Evolutionary conservation across 306 rosid species (phyloP), one percentile per base, ranked within the genome.

Genomic region (Dryas drummondii): DNA sequence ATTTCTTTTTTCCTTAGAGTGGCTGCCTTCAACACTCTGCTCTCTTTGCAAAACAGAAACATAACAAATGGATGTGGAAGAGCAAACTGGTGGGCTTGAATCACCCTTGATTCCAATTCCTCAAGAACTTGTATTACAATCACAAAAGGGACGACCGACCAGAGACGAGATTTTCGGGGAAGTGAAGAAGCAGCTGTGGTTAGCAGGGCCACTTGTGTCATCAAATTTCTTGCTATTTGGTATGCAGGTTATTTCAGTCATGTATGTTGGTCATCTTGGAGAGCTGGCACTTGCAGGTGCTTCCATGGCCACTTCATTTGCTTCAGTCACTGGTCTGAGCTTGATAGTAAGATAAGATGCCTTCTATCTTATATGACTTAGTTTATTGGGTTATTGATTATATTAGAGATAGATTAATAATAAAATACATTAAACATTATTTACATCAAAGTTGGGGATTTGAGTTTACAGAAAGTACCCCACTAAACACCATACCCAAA

Each of bases 231-330:
- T 83, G 71, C 13, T 71, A 13, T 50, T 70, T 37, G 17, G 74
- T 51, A 54, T 79, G 66, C 86, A 79, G 64, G 66, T 83, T 37
- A 79, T 83, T 27, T 83, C 86, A 27, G 63, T 83, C 66, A 83
- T 83, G 86, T 79, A 70, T 42, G 86, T 83, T 10, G 86, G 83
- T 19, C 86, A 79, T 59, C 80, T 79, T 8, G 86, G 83, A 47
- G 78, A 79, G 65, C 75, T 83, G 0, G 46, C 86, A 32, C 86
- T 83, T 27, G 37, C 86, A 46, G 77, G 83, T 59, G 86, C 86
- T 64, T 83, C 76, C 5, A 74, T 83, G 81, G 86, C 86, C 42
- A 82, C 83, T 71, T 83, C 83, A 48, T 83, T 83, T n/a, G 83
- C 86, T 19, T 75, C 86, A 0, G 83, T 83, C 4, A 79, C 86